Base-by-base conservation (phyloP, 371 early-diverging fungal species). In the Saksenaea vasiformis region DNA sequence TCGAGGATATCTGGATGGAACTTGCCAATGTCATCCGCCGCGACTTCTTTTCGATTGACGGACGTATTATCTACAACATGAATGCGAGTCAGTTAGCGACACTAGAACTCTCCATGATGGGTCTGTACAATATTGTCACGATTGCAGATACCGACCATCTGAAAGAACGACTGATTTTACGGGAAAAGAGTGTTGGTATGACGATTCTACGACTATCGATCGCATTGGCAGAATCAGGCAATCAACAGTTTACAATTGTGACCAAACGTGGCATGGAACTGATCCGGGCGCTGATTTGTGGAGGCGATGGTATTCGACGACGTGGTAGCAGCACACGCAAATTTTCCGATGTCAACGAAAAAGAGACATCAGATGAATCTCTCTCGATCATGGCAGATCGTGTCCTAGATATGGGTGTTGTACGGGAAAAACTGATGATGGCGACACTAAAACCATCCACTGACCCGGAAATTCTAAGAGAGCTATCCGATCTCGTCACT, bases 51-150 rank as follows among this genome's bases (percentile, higher is more conserved):
- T 63, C 70, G 27, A 14, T 62, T 27, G 72, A 76, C 68, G 73
- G 85, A 58, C 60, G 81, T 54, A 77, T 80, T 8, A 65, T 85
- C 54, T 72, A 74, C 47, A 76, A 73, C 22, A 78, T 85, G 74
- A 73, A 80, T 37, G 70, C 78, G 4, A 73, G 74, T 24, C 85
- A 84, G 57, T 69, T 85, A 44, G 85, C 87, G 34, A 82, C 78
- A 41, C 67, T 87, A 22, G 85, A 87, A 57, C 70, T 81, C 55
- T 61, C 79, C 7, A 70, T 85, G 62, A 76, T 87, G 77, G 85
- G 85, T 5, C 64, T 81, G 24, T 85, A 82, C 69, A 84, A 85
- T 60, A 68, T 85, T 26, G 73, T 83, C 28, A 73, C 72, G 1
- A 74, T 87, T 51, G 71, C 78, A 0, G 73, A 74, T 14, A 68